phyloP scores from a whole-genome alignment of 257 asterid species.

The Capsicum pubescens region DNA sequence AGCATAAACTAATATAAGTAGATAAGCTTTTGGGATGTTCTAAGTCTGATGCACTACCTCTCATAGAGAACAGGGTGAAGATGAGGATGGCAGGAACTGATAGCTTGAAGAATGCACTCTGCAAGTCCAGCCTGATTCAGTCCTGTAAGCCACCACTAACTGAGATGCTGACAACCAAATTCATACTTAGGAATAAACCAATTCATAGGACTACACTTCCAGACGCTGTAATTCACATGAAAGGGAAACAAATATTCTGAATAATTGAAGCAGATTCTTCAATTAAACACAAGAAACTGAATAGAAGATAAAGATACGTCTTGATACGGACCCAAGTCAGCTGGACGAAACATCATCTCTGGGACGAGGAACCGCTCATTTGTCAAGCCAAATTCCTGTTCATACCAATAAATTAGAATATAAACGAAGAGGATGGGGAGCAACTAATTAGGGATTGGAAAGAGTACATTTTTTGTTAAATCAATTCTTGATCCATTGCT shows the following conservation, averaged over 20 bases:
- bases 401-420: slow-evolving; percentile 30
- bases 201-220: slow-evolving; percentile 6
- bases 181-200: slow-evolving; percentile 3
- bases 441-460: slow-evolving; percentile 28
- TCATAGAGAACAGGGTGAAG: slow-evolving; percentile 94
- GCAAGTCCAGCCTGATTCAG: slow-evolving; percentile 98
- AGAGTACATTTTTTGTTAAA: slow-evolving; percentile 66
- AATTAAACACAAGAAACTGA: slow-evolving; percentile 10
- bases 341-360: slow-evolving; percentile 94
- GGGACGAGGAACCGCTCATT: slow-evolving; percentile 97
- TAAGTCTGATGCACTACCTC: slow-evolving; percentile 54
- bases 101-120: slow-evolving; percentile 88
- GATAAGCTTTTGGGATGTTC: neutral
- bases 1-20: neutral
- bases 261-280: slow-evolving; percentile 21
- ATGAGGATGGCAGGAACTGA: slow-evolving; percentile 83
- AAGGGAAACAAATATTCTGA: slow-evolving; percentile 12
- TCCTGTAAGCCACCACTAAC: slow-evolving; percentile 54
- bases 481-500: slow-evolving; percentile 44
- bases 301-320: slow-evolving; percentile 9
- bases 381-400: slow-evolving; percentile 86
- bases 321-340: slow-evolving; percentile 77
- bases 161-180: slow-evolving; percentile 20
- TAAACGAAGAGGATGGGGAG: slow-evolving; percentile 13
- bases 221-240: neutral